Conservation (phyloP, 352 stramenopile species). For the Globisporangium recalcitrans region DNA sequence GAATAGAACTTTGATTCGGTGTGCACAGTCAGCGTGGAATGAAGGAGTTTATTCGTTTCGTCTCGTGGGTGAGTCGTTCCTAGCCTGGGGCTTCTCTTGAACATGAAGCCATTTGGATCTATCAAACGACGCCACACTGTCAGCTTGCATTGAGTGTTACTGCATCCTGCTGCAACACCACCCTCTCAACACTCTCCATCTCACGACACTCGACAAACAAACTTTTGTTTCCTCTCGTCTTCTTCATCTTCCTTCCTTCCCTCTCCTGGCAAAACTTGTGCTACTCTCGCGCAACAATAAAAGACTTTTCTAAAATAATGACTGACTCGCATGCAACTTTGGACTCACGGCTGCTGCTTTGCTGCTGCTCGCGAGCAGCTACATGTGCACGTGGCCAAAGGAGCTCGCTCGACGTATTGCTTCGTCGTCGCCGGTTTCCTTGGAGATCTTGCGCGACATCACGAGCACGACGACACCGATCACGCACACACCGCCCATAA, state of each 20-base stretch:
- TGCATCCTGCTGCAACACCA: too few relatives aligned
- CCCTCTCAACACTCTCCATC: too few relatives aligned
- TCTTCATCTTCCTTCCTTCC: neutral
- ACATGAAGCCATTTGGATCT: neutral
- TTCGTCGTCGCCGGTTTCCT: slow-evolving; percentile 42
- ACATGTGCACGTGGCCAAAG: slow-evolving; percentile 9
- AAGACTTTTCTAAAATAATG: slow-evolving; percentile 5
- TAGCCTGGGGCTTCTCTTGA: too few relatives aligned
- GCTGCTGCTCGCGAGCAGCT: neutral
- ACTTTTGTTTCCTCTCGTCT: neutral
- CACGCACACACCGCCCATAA: slow-evolving; percentile 46
- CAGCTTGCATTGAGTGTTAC: neutral
- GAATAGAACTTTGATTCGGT: neutral
- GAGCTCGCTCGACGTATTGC: slow-evolving; percentile 16
- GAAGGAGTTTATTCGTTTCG: too few relatives aligned
- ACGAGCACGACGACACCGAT: slow-evolving; percentile 48
- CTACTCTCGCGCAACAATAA: neutral
- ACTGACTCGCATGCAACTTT: slow-evolving; percentile 3
- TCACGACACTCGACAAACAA: slow-evolving; percentile 1
- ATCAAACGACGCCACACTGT: neutral
- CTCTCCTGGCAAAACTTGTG: neutral
- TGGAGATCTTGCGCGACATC: slow-evolving; percentile 49
- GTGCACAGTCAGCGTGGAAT: too few relatives aligned
- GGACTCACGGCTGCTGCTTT: neutral
- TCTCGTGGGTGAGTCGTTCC: too few relatives aligned